Conservation (phyloP, 192 early-diverging fungal species). For the Backusella liffmaniae region DNA sequence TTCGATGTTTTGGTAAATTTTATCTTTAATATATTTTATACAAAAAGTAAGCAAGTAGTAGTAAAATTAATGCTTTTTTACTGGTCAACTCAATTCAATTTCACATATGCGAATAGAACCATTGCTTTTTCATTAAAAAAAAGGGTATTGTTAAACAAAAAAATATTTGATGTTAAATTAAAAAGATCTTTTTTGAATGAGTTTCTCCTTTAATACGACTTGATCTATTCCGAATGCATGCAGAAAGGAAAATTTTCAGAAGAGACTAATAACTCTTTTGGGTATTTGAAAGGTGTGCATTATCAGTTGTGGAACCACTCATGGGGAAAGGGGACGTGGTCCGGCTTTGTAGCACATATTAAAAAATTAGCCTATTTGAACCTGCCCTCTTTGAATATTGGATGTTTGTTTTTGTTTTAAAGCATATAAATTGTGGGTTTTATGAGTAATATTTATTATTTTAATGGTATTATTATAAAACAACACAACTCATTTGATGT, state of each 20-base stretch:
- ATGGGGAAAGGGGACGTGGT: not conserved
- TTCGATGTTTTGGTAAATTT: no score
- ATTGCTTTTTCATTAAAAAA: not conserved
- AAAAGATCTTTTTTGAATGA: not conserved
- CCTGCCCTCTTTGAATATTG: not conserved
- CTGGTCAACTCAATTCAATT: not conserved
- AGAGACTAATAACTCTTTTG: not conserved
- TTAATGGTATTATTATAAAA: not conserved
- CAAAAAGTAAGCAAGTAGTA: not conserved
- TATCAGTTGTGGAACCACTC: not conserved
- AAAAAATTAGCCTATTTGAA: not conserved
- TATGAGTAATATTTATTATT: not conserved
- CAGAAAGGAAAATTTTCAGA: not conserved
- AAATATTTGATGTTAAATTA: not conserved
- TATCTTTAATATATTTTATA: not conserved
- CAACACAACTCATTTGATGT: not conserved
- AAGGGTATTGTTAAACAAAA: conserved; percentile 1
- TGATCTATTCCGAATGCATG: not conserved
- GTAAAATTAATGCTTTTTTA: not conserved
- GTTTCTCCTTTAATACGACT: not conserved
- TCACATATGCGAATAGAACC: not conserved
- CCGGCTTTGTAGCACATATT: not conserved
- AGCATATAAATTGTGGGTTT: not conserved
- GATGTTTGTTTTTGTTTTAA: not conserved
- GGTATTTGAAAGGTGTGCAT: not conserved